Evolutionary conservation across 1,284 basidiomycete genomes (phyloP).

Genomic region (Apiotrichum porosum): DNA sequence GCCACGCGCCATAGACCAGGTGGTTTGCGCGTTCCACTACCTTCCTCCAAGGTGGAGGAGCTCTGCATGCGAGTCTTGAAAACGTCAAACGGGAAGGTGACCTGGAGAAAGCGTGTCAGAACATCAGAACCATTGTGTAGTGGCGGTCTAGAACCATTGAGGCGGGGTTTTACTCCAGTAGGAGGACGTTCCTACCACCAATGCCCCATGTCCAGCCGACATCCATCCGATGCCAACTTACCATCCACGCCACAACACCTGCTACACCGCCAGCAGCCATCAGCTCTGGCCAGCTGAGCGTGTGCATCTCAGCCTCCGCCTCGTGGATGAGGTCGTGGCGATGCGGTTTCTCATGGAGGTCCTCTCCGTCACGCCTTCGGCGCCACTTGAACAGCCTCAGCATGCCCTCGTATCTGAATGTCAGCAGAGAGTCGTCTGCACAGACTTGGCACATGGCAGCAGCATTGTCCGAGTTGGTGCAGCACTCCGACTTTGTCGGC

Average conservation of each 20-base stretch:
- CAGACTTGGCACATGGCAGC: no score
- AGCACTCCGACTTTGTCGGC: no score
- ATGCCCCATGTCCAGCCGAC: no score
- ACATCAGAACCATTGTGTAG: no score
- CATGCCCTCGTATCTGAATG: conserved; percentile 62
- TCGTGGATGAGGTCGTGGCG: conserved; percentile 50
- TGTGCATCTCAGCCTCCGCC: conserved; percentile 51
- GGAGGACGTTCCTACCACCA: background rate
- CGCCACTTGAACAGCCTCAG: conserved; percentile 56
- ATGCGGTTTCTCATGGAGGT: conserved; percentile 7
- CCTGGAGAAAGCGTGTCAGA: conserved; percentile 23
- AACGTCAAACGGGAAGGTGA: conserved; percentile 77
- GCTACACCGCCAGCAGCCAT: conserved; percentile 73
- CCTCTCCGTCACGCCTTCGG: conserved; percentile 9
- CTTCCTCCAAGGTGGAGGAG: conserved; percentile 56
- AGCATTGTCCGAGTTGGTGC: no score
- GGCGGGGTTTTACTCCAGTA: no score
- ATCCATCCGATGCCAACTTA: no score
- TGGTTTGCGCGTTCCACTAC: conserved; percentile 31
- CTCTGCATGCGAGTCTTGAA: conserved; percentile 79
- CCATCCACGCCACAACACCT: conserved; percentile 53
- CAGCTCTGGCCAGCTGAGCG: conserved; percentile 58
- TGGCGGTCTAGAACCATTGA: no score
- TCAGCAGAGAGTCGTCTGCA: no score
- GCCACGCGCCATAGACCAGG: conserved; percentile 23